phyloP scores from a whole-genome alignment of 2,329 filamentous ascomycete species.

The Colletotrichum sp. region DNA sequence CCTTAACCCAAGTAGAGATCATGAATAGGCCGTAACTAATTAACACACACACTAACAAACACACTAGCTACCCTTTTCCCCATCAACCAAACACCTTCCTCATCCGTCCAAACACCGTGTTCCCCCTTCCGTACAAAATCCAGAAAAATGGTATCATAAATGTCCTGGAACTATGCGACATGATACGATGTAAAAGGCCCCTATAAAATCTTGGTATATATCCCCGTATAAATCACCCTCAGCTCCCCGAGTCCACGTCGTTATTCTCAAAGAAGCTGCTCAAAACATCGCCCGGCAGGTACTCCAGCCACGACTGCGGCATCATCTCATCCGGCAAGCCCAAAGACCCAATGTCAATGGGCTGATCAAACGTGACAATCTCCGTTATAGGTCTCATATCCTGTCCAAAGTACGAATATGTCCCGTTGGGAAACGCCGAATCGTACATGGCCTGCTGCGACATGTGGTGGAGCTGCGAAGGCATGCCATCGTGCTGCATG shows the following conservation, averaged over 20 bases:
- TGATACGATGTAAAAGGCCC: neutral
- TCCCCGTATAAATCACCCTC: neutral
- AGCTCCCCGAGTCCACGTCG: conserved; percentile 9
- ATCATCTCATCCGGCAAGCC: conserved; percentile 68
- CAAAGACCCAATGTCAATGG: conserved; percentile 74
- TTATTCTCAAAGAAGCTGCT: conserved; percentile 50
- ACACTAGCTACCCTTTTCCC: neutral
- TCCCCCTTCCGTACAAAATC: neutral
- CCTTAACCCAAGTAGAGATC: neutral
- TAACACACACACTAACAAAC: neutral
- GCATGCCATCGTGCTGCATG: conserved; percentile 38
- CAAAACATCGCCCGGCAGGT: conserved; percentile 69
- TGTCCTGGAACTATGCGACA: neutral
- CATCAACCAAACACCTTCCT: neutral
- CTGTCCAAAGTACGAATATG: conserved; percentile 25
- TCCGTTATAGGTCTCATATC: conserved; percentile 37
- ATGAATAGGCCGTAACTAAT: neutral
- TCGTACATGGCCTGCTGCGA: conserved; percentile 6
- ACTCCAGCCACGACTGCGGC: conserved; percentile 72
- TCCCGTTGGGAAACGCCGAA: neutral
- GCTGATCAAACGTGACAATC: conserved; percentile 74
- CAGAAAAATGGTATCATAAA: neutral
- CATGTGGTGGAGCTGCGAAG: conserved; percentile 8
- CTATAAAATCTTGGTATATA: neutral
- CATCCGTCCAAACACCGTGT: neutral